Percentiles rank a stretch among this genome's conserved stretches.
Evolutionary conservation across 345 rosid genomes (phyloP).

Genomic region (Melastoma malabathricum): DNA sequence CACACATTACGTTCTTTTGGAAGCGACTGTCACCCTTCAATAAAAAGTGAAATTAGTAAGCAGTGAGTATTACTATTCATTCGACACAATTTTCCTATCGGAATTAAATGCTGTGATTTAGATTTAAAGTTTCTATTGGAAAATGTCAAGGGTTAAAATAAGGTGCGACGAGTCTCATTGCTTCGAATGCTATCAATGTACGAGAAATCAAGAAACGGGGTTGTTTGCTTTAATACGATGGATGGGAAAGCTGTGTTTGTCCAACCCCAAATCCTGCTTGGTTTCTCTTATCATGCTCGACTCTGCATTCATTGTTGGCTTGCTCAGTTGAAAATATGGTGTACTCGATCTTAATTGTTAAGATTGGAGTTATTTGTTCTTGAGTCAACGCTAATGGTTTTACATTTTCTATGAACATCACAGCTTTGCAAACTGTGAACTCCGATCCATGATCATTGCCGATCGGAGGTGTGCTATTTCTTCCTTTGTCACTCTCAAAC

Average conservation of each 20-base stretch:
- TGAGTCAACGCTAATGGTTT: not conserved
- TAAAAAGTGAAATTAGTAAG: constrained; percentile 64
- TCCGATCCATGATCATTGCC: constrained; percentile 78
- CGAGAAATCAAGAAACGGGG: too few relatives aligned
- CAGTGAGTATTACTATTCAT: constrained; percentile 32
- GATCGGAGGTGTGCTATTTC: constrained; percentile 48
- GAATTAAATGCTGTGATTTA: too few relatives aligned
- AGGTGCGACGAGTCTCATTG: not conserved
- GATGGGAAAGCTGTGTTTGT: too few relatives aligned
- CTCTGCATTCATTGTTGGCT: too few relatives aligned
- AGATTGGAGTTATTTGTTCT: too few relatives aligned
- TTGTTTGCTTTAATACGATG: too few relatives aligned
- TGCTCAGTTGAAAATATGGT: too few relatives aligned
- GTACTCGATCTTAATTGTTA: too few relatives aligned
- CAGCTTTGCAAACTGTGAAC: constrained; percentile 95
- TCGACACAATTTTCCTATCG: not conserved
- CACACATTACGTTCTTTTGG: constrained; percentile 61
- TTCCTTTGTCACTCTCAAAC: not conserved
- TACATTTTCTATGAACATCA: not conserved
- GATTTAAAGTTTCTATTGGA: too few relatives aligned
- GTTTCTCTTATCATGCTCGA: too few relatives aligned
- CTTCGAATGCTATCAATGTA: not conserved
- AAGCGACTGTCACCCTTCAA: constrained; percentile 61
- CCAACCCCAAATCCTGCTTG: too few relatives aligned
- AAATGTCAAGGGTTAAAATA: not conserved